Conservation (phyloP, 768 basidiomycete genomes). For the Macrolepiota albuminosa region DNA sequence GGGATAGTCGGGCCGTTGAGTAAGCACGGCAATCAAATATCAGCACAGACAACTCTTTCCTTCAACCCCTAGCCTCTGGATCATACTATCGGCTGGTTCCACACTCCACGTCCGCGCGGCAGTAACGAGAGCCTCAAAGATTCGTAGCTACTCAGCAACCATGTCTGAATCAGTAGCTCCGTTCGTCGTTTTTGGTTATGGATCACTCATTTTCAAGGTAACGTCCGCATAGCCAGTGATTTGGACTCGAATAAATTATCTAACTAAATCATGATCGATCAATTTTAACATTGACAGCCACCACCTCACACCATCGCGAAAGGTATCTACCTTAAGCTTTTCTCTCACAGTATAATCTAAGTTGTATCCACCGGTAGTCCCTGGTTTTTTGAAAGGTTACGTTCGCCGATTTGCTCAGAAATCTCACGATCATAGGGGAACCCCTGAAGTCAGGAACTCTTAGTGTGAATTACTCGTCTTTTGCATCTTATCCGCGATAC, state of each 20-base stretch:
- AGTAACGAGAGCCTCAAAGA: not conserved
- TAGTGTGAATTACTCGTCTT: not conserved
- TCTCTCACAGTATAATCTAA: not conserved
- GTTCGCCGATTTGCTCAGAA: slow-evolving; percentile 87
- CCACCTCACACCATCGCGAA: slow-evolving; percentile 72
- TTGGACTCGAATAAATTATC: not conserved
- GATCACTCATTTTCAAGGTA: slow-evolving; percentile 91
- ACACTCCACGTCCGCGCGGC: not conserved
- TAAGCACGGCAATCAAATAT: not conserved
- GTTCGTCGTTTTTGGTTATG: slow-evolving; percentile 88
- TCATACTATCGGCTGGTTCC: not conserved
- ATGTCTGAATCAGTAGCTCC: slow-evolving; percentile 12
- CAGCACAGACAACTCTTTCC: not conserved
- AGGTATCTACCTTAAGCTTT: slow-evolving; percentile 35
- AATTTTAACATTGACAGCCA: slow-evolving; percentile 42
- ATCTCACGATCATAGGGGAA: slow-evolving; percentile 92
- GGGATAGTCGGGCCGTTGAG: not conserved
- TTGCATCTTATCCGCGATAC: not conserved
- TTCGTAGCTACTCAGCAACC: no score
- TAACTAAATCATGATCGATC: not conserved
- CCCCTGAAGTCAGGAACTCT: slow-evolving; percentile 55
- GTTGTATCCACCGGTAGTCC: slow-evolving; percentile 31
- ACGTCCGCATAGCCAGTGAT: not conserved
- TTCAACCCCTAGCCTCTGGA: not conserved
- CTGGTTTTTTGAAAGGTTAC: slow-evolving; percentile 88